Evolutionary conservation across 2,329 filamentous ascomycete genomes (phyloP).

Genomic region (Aspergillus chevalieri): DNA sequence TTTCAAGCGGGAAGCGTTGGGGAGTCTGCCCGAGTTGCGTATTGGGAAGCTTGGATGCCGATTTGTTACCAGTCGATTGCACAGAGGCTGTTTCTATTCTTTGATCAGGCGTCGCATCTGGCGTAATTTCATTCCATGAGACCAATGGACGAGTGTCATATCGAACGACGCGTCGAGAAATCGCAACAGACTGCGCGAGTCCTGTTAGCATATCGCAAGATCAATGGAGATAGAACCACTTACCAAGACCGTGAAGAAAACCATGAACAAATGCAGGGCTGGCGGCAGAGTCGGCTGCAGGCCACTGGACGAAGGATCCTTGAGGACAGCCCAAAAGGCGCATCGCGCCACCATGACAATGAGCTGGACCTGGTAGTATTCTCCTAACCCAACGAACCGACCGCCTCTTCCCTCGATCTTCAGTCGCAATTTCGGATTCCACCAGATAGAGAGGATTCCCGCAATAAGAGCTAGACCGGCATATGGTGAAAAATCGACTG

Average conservation of each 20-base stretch:
- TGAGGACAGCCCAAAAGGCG: constrained; percentile 39
- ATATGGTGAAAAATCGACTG: constrained; percentile 25
- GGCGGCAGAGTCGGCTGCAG: constrained; percentile 25
- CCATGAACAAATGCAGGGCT: constrained; percentile 36
- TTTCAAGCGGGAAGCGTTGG: constrained; percentile 36
- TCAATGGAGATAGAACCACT: constrained; percentile 7
- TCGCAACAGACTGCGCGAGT: constrained; percentile 26
- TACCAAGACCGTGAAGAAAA: constrained; percentile 35
- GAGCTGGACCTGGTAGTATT: constrained; percentile 45
- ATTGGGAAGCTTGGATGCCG: constrained; percentile 10
- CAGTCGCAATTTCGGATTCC: constrained; percentile 43
- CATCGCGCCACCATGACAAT: constrained; percentile 40
- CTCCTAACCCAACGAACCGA: constrained; percentile 35
- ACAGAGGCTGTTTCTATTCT: constrained; percentile 13
- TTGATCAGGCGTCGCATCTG: constrained; percentile 21
- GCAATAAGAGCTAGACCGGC: constrained; percentile 36
- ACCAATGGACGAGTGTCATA: constrained; percentile 39
- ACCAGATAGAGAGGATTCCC: constrained; percentile 43
- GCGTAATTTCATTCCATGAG: constrained; percentile 34
- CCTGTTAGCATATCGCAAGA: constrained; percentile 14
- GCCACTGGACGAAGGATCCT: constrained; percentile 31
- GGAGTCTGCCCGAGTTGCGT: constrained; percentile 10
- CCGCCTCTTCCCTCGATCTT: constrained; percentile 39
- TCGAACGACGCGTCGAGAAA: constrained; percentile 33
- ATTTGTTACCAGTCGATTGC: constrained; percentile 11